A percentile compares a stretch with the other conserved stretches of the same genome.
Evolutionary conservation across 2,329 filamentous ascomycete species (phyloP).

Genomic region (Neonectria punicea): DNA sequence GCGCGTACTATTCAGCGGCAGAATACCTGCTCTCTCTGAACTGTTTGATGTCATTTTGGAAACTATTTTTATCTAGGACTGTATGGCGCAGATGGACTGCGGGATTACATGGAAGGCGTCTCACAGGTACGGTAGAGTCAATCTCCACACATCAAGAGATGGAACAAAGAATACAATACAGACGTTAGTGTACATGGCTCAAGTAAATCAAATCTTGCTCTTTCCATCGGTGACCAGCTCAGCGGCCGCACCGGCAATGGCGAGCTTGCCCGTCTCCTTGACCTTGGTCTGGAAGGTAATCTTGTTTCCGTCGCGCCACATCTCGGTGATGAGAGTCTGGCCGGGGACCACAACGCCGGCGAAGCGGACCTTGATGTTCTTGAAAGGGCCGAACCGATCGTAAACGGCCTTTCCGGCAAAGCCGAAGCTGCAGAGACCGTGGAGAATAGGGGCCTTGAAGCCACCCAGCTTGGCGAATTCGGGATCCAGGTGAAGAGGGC

Average conservation of each 20-base stretch:
- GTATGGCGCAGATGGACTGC: constrained; percentile 27
- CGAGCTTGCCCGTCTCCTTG: constrained; percentile 91
- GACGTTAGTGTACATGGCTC: constrained; percentile 37
- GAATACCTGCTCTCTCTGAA: constrained; percentile 53
- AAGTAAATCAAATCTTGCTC: constrained; percentile 45
- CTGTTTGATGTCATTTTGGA: constrained; percentile 59
- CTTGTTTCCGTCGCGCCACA: constrained; percentile 88
- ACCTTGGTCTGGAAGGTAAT: constrained; percentile 89
- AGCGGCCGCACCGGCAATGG: constrained; percentile 82
- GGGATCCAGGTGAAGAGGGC: constrained; percentile 93
- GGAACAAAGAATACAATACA: constrained; percentile 40
- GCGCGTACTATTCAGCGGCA: constrained; percentile 46
- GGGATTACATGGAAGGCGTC: constrained; percentile 28
- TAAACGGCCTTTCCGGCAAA: constrained; percentile 91
- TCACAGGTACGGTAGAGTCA: constrained; percentile 25
- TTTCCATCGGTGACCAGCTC: constrained; percentile 67
- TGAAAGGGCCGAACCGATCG: constrained; percentile 82
- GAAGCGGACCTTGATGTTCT: constrained; percentile 93
- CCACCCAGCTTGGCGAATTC: constrained; percentile 94
- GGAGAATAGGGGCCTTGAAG: constrained; percentile 93
- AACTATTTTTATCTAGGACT: constrained; percentile 52
- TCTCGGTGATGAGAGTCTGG: constrained; percentile 91
- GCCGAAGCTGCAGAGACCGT: constrained; percentile 96
- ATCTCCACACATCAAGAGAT: constrained; percentile 24
- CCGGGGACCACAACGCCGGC: constrained; percentile 86